Base-by-base conservation (phyloP, 2,329 filamentous ascomycete genomes). In the Hawksworthiomyces lignivorus region DNA sequence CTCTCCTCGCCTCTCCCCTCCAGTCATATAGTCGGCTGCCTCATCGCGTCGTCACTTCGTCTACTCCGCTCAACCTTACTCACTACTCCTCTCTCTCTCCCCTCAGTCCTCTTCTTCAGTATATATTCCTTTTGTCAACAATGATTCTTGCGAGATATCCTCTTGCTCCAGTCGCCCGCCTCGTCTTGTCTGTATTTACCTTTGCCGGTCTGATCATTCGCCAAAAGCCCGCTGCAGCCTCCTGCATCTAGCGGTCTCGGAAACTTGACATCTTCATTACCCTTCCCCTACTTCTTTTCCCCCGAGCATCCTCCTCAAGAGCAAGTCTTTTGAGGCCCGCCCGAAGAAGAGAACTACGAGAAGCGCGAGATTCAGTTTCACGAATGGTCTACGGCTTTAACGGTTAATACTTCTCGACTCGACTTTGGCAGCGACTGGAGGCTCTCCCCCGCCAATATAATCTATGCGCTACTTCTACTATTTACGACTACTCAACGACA, bases 101-200 rank as follows among this genome's bases (percentile, higher is more conserved):
- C 29, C 40, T 49, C 45, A 27, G 33, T 36, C 35, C 43, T 19
- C 28, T 35, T 40, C 48, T 44, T 39, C 41, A 44, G 31, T 48
- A 46, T 48, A 46, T 50, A n/a, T n/a, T n/a, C 55, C 49, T 56
- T 45, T 41, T 50, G 51, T 57, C 58, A 63, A 77, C 66, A 56
- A 81, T 81, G 77, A 69, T 67, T 72, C 58, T 77, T 76, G 69
- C 64, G 68, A 65, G 61, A 62, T 60, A 59, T 55, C 52, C 59
- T 58, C 62, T 59, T 52, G 66, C 64, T 67, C 71, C 75, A 80
- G 77, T 80, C 75, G 75, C 70, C 72, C 66, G 74, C 73, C 72
- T 67, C 63, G 72, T 68, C 65, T 68, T 64, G 74, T 76, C 71
- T 35, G 39, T 44, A 31, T 44, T 36, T 41, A 30, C 43, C 44